A percentile compares a stretch with the other conserved stretches of the same genome.
phyloP scores from a whole-genome alignment of 2,329 filamentous ascomycete species.

The Bretziella fagacearum region DNA sequence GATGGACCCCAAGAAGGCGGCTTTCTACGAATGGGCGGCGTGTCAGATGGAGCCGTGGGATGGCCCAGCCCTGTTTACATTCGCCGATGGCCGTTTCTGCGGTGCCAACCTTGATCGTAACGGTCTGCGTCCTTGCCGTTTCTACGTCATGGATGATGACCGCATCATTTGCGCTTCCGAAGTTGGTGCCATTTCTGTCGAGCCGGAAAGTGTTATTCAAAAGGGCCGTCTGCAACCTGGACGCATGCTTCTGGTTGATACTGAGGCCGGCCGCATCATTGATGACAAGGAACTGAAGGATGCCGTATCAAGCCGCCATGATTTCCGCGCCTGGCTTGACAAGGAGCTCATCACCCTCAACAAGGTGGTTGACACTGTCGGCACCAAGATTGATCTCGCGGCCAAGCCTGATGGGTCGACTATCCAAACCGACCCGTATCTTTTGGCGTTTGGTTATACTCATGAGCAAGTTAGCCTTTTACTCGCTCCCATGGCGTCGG shows the following conservation, averaged over 20 bases:
- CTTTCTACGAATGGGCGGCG: slow-evolving; percentile 96
- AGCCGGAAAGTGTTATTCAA: slow-evolving; percentile 76
- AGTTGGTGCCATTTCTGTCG: slow-evolving; percentile 81
- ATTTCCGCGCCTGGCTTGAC: slow-evolving; percentile 81
- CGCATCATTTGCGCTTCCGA: slow-evolving; percentile 95
- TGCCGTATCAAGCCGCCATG: slow-evolving; percentile 67
- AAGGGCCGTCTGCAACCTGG: slow-evolving; percentile 90
- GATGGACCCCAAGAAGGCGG: slow-evolving; percentile 90
- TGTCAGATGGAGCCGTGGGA: slow-evolving; percentile 99
- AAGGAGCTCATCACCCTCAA: slow-evolving; percentile 71
- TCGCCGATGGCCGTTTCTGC: slow-evolving; percentile 90
- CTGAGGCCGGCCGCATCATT: slow-evolving; percentile 73
- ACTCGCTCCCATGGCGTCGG: slow-evolving; percentile 86
- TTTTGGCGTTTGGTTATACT: slow-evolving; percentile 84
- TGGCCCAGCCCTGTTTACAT: slow-evolving; percentile 89
- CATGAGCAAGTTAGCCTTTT: slow-evolving; percentile 88
- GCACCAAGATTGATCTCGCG: slow-evolving; percentile 44
- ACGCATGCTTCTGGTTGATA: slow-evolving; percentile 92
- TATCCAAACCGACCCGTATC: slow-evolving; percentile 67
- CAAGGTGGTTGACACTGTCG: slow-evolving; percentile 47
- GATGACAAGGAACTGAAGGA: slow-evolving; percentile 85
- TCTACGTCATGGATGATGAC: slow-evolving; percentile 93
- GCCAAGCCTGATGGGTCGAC: slow-evolving; percentile 49
- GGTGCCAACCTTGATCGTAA: slow-evolving; percentile 95
- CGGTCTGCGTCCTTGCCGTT: slow-evolving; percentile 84